Percentiles rank a stretch among this genome's conserved stretches.
These are phyloP conservation scores for Chlorella sorokiniana DNA, from an alignment of 139 green algal genomes.

Conservation along the genomic window DNA sequence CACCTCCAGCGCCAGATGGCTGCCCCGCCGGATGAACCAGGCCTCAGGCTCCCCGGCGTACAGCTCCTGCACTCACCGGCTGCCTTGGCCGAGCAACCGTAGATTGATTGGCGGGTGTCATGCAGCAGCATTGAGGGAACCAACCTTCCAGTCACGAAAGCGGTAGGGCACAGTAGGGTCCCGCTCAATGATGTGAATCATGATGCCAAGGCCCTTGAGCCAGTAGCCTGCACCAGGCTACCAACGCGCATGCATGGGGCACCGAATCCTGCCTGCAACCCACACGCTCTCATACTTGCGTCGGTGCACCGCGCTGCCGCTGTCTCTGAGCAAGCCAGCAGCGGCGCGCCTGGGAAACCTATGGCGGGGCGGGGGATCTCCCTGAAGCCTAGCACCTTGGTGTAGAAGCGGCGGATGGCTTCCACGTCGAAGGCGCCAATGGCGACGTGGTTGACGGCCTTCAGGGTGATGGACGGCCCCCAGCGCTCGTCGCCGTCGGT, in stretches of 20 bases:
- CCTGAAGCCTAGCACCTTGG: conserved; percentile 28
- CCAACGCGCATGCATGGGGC: background rate
- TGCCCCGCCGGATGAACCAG: conserved; percentile 31
- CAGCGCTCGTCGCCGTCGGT: background rate
- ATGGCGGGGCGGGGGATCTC: conserved; percentile 21
- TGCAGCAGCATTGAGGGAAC: too few species aligned
- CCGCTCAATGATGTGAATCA: conserved; percentile 35
- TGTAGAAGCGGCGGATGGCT: conserved; percentile 30
- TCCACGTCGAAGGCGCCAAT: conserved; percentile 20
- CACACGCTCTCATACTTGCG: too few species aligned
- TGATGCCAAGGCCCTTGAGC: conserved; percentile 15
- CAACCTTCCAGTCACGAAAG: conserved; percentile 24
- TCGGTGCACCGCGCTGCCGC: too few species aligned
- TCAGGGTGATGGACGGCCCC: background rate
- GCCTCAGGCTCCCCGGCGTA: conserved; percentile 22
- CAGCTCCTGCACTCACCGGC: background rate
- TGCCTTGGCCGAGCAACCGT: background rate
- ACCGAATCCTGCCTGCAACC: too few species aligned
- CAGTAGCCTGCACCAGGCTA: background rate
- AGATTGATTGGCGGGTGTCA: background rate
- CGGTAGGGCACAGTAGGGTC: conserved; percentile 18
- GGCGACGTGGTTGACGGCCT: conserved; percentile 26
- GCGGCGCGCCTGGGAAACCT: conserved; percentile 21
- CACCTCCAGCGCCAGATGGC: conserved; percentile 9
- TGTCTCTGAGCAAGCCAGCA: background rate